Evolutionary conservation across 768 basidiomycete genomes (phyloP).

Genomic region (Trametes coccinea): DNA sequence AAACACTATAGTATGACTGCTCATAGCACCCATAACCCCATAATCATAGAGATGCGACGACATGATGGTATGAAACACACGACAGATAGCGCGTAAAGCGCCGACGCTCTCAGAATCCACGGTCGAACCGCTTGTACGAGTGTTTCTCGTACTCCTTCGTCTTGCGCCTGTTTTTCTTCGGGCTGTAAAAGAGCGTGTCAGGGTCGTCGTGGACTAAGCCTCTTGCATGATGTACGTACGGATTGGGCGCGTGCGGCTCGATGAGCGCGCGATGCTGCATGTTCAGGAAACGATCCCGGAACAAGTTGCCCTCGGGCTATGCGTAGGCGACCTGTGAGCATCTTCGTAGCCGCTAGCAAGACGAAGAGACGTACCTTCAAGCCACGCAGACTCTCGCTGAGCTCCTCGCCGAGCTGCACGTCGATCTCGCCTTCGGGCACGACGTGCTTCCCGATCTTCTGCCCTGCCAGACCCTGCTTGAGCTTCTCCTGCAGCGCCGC

Average conservation of each 20-base stretch:
- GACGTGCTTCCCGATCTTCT: slow-evolving; percentile 76
- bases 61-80: not conserved
- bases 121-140: slow-evolving; percentile 74
- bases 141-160: slow-evolving; percentile 75
- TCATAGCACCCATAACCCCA: too few species aligned
- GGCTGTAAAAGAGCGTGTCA: slow-evolving; percentile 36
- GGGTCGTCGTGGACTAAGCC: not conserved
- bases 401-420: slow-evolving; percentile 89
- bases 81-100: not conserved
- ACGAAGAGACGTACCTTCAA: slow-evolving; percentile 62
- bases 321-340: not conserved
- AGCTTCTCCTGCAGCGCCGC: slow-evolving; percentile 49
- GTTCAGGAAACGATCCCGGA: slow-evolving; percentile 85
- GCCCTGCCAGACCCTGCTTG: slow-evolving; percentile 65
- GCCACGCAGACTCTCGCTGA: slow-evolving; percentile 79
- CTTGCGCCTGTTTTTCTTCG: slow-evolving; percentile 51
- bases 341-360: not conserved
- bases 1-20: too few species aligned
- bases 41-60: too few species aligned
- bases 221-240: slow-evolving; percentile 47
- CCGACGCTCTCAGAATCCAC: slow-evolving; percentile 16
- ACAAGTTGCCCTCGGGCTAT: slow-evolving; percentile 92
- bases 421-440: slow-evolving; percentile 69
- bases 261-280: slow-evolving; percentile 85
- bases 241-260: slow-evolving; percentile 79